Evolutionary conservation across 1,284 basidiomycete genomes (phyloP), one percentile per base, ranked within the genome.

Genomic region (Ceratobasidium sp.): DNA sequence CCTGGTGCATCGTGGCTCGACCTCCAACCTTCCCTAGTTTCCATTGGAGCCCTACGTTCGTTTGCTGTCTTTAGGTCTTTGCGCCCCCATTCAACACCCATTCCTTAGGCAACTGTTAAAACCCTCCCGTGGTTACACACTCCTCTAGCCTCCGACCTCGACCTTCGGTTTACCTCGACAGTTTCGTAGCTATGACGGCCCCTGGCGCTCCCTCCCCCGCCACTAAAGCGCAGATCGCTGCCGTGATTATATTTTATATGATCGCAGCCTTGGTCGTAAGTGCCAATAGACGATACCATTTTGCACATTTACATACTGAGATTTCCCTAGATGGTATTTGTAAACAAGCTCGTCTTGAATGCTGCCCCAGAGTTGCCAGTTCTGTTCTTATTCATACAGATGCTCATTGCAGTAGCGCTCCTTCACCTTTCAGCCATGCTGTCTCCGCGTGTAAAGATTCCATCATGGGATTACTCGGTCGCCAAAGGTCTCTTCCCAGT

Each of bases 201-300:
- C 42, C 29, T 19, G 21, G 33, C 56, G 56, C 41, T 36, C 64
- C 29, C 16, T 9, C 56, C 19, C 39, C 57, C 44, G 56, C 69
- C 19, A 46, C 57, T 58, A 56, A 60, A n/a, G 71, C 72, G 39
- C 73, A 87, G 75, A 85, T 91, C 59, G 84, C 86, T 13, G 83
- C 77, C n/a, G 89, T 90, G 39, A 88, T 91, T 70, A 74, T 80
- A 8, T 91, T 91, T 77, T 91, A 90, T 80, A 90, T 91, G 88
- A 76, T 77, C 23, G 83, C 88, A 4, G 88, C 89, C 1, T 79
- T 91, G 8, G 83, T 89, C 56, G 87, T 89, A 76, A 76, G 86
- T 81, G 14, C 16, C 57, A 25, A 44, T 7, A 21, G 16, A 29
- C 42, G 27, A 54, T 68, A 27, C 29, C 46, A 52, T n/a, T n/a